Base-by-base conservation (phyloP, 768 basidiomycete genomes). In the Lentinula boryana region DNA sequence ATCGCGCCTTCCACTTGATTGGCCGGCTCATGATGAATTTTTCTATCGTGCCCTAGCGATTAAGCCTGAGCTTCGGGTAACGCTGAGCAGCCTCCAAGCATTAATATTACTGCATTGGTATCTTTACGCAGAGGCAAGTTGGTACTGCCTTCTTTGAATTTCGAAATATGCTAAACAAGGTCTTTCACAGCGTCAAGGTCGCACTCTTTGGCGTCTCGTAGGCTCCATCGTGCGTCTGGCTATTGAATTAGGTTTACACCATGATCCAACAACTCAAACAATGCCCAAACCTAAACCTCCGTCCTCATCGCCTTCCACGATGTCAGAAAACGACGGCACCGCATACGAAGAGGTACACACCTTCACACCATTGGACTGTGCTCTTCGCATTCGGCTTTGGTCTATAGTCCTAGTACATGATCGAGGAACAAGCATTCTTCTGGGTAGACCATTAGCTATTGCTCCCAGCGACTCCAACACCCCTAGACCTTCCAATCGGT, bases 91-190 rank as follows among this genome's bases (percentile, higher is more conserved):
- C 68, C 73, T 94, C 62, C 92, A 94, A 70, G 89, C 92, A 0
- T 79, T 94, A 57, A 91, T 93, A 27, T 72, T 94, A 5, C 71
- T 93, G 51, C 93, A 94, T 59, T 93, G 91, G 92, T 93, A 93
- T 72, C 80, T 94, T 21, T 94, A 93, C 67, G 91, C 87, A 21
- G 92, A 93, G 80, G 92, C 90, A 64, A 58, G 81, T 68, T 4
- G 9, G 13, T 5, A 12, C 13, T 5, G 13, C 43, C 2, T 43
- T 12, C 38, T n/a, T 13, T 36, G 33, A 9, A 5, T n/a, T 23
- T 13, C 27, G 38, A 13, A 41, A 3, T 23, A 1, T 9, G 62
- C 16, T 48, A 23, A 23, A 48, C n/a, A 23, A 16, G 51, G 1
- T 56, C 15, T 43, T 64, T 36, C 53, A 21, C 67, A 94, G 91